Evolutionary conservation across 176 grass and related monocot species (phyloP), one percentile per base, ranked within the genome.

Genomic region (Carex kokanica): DNA sequence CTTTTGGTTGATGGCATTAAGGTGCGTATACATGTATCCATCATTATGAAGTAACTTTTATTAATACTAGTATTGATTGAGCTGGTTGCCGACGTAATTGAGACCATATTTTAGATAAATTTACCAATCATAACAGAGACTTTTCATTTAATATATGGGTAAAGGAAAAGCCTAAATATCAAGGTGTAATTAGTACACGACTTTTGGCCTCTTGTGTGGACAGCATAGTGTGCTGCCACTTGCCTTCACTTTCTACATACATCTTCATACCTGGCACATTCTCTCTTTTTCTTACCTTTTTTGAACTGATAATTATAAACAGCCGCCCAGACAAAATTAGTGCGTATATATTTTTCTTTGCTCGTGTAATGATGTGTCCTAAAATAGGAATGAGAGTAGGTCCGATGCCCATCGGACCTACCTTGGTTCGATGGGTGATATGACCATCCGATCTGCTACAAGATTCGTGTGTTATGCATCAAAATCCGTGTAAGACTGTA

Each of bases 191-290:
- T 34, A 54, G 49, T 78, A 56, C 15, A 55, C 56, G 72, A 9
- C 49, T 78, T 55, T 34, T 78, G 5, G 70, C 70, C 72, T 54
- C n/a, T 75, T 27, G 20, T 75, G 49, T 49, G 23, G 51, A 55
- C 49, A 78, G 5, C 73, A 78, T 78, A 56, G 49, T 56, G 51
- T 56, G 51, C 23, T 78, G 51, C 73, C 73, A 78, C 73, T 78
- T 78, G 73, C 73, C 73, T 78, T 10, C 49, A 78, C 73, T 78
- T 78, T 78, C 51, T 78, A 78, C 73, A 78, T 31, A 78, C 73
- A 78, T 78, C 51, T 78, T 78, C 73, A 78, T 77, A 54, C 20
- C 73, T 32, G 25, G 6, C 51, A 56, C 73, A 29, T 31, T 25
- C 7, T 78, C 49, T 56, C 51, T 56, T 56, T 78, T 27, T 53